Conservation (phyloP, 192 early-diverging fungal genomes). For the Neocallimastix lanati region DNA sequence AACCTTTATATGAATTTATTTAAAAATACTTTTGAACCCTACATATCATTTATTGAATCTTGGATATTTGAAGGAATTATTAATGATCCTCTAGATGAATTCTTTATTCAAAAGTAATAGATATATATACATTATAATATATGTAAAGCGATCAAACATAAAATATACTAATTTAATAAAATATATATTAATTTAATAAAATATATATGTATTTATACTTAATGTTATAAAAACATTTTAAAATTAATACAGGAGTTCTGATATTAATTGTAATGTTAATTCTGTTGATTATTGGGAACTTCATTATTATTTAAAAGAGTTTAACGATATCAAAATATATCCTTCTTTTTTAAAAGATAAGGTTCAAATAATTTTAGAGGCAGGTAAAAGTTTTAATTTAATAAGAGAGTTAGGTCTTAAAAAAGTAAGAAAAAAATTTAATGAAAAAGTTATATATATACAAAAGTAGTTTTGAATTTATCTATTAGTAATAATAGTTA, state of each 20-base stretch:
- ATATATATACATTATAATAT: no score
- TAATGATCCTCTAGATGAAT: not conserved
- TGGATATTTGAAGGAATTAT: not conserved
- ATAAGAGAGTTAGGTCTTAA: not conserved
- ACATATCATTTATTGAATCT: not conserved
- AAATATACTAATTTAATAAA: no score
- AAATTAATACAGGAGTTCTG: no score
- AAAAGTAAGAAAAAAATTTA: no score
- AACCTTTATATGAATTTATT: not conserved
- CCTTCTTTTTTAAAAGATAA: not conserved
- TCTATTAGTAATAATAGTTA: no score
- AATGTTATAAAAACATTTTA: no score
- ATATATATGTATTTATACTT: no score
- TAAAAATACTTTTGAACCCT: not conserved
- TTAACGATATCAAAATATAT: not conserved
- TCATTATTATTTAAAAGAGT: not conserved
- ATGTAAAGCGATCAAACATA: no score
- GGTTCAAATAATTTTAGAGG: not conserved
- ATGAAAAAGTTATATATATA: no score
- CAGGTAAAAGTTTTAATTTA: not conserved
- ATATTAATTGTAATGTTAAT: not conserved
- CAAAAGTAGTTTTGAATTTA: no score
- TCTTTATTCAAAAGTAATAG: not conserved
- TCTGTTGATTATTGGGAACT: not conserved
- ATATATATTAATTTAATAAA: no score